These are phyloP conservation scores for Suhomyces atakaporum DNA, from an alignment of 1,139 yeast genomes.

Conservation along the genomic window DNA sequence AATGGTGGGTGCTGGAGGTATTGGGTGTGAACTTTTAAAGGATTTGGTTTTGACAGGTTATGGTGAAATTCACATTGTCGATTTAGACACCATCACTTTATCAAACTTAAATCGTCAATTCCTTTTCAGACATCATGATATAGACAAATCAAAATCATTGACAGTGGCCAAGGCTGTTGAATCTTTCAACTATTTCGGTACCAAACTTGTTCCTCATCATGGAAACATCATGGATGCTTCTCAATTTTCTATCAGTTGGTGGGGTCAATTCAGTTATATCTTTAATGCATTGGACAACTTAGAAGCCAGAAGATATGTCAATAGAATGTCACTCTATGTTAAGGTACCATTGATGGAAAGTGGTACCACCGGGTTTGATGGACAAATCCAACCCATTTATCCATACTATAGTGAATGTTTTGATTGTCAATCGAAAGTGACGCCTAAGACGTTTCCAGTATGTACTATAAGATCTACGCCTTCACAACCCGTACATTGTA, in stretches of 20 bases:
- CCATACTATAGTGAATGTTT: constrained; percentile 89
- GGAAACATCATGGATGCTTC: constrained; percentile 84
- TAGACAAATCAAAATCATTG: constrained; percentile 78
- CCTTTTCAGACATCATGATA: constrained; percentile 81
- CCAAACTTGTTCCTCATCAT: constrained; percentile 77
- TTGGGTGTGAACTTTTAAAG: constrained; percentile 93
- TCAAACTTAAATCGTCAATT: constrained; percentile 94
- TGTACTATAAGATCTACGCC: constrained; percentile 98
- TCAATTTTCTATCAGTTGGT: constrained; percentile 78
- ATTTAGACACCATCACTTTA: constrained; percentile 89
- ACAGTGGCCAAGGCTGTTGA: constrained; percentile 85
- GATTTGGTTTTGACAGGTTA: constrained; percentile 81
- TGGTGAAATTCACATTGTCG: constrained; percentile 89
- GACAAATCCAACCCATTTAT: constrained; percentile 89
- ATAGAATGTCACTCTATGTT: constrained; percentile 74
- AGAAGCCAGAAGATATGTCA: constrained; percentile 90
- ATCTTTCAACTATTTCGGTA: constrained; percentile 65
- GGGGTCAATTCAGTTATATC: constrained; percentile 71
- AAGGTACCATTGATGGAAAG: constrained; percentile 82
- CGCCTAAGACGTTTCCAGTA: constrained; percentile 91
- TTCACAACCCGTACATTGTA: constrained; percentile 92
- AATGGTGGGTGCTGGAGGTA: constrained; percentile 99
- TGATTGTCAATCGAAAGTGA: constrained; percentile 83
- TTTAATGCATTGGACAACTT: constrained; percentile 93
- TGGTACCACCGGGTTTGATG: constrained; percentile 94